These are phyloP conservation scores for Beauveria scarabaeidicola DNA, from an alignment of 2,329 filamentous ascomycete genomes.

Conservation along the genomic window DNA sequence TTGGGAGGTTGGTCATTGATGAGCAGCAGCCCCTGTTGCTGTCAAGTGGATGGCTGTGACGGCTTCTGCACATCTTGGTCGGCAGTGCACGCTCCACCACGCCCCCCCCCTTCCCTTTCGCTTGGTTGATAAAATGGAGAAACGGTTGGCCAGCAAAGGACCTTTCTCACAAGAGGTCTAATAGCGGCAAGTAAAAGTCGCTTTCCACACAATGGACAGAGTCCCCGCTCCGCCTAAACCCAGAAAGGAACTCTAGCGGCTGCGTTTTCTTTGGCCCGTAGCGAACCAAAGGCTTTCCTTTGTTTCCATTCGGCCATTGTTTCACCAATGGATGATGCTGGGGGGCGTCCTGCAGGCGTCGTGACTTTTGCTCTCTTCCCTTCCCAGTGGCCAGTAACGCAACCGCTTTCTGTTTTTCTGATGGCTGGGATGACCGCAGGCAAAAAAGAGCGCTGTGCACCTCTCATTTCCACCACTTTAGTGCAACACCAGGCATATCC, in stretches of 20 bases:
- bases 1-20: slow-evolving; percentile 3
- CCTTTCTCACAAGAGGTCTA: background rate
- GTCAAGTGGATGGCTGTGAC: background rate
- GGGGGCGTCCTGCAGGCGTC: slow-evolving; percentile 9
- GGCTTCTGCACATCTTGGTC: too few species aligned
- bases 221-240: background rate
- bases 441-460: background rate
- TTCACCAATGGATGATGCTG: slow-evolving; percentile 6
- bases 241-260: background rate
- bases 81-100: background rate
- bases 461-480: background rate
- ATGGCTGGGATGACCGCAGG: background rate
- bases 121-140: background rate
- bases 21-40: too few species aligned
- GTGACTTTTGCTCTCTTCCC: background rate
- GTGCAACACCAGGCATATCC: background rate
- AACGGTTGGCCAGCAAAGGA: slow-evolving; percentile 1
- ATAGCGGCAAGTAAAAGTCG: slow-evolving; percentile 5
- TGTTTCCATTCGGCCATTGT: background rate
- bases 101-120: background rate
- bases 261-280: background rate
- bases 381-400: background rate
- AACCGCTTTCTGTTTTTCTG: background rate
- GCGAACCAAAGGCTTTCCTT: background rate
- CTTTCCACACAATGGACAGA: background rate